Evolutionary conservation across 805 yeast species (phyloP).

Genomic region (Metschnikowia cubensis): DNA sequence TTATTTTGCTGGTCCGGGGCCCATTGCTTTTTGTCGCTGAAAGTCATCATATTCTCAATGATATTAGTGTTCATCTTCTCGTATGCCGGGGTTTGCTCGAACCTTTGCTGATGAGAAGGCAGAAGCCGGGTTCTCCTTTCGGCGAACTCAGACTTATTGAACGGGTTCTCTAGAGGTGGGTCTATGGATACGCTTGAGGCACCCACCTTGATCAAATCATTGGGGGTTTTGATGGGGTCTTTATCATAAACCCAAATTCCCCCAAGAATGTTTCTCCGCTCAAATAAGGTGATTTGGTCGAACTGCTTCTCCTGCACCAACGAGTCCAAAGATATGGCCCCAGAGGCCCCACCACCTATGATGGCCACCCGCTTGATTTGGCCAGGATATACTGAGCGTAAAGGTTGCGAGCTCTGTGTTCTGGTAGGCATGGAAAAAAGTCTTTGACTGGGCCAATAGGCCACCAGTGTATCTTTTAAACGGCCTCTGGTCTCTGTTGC

Average conservation of each 20-base stretch:
- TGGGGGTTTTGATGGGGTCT: conserved; percentile 11
- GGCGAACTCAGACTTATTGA: conserved; percentile 7
- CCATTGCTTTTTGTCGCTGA: conserved; percentile 39
- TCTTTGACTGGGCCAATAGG: too few relatives aligned
- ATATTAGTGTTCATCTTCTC: conserved; percentile 34
- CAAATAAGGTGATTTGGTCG: conserved; percentile 35
- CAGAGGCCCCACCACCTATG: conserved; percentile 52
- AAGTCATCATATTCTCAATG: conserved; percentile 45
- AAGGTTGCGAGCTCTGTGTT: not conserved
- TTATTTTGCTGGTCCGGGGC: conserved; percentile 20
- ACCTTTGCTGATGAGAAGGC: conserved; percentile 25
- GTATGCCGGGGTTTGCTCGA: conserved; percentile 26
- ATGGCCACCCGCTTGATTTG: conserved; percentile 34
- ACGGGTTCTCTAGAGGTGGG: conserved; percentile 22
- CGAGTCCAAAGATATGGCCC: conserved; percentile 40
- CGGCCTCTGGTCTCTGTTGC: not conserved
- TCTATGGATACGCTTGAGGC: conserved; percentile 20
- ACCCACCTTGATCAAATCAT: conserved; percentile 19
- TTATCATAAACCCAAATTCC: conserved; percentile 43
- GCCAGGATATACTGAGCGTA: not conserved
- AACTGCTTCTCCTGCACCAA: conserved; percentile 32
- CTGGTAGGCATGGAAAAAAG: conserved; percentile 1
- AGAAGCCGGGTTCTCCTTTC: not conserved
- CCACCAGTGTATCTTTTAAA: not conserved
- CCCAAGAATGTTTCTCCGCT: conserved; percentile 37